Evolutionary conservation across 176 grass and related monocot genomes (phyloP).

Genomic region (Oryza nivara): DNA sequence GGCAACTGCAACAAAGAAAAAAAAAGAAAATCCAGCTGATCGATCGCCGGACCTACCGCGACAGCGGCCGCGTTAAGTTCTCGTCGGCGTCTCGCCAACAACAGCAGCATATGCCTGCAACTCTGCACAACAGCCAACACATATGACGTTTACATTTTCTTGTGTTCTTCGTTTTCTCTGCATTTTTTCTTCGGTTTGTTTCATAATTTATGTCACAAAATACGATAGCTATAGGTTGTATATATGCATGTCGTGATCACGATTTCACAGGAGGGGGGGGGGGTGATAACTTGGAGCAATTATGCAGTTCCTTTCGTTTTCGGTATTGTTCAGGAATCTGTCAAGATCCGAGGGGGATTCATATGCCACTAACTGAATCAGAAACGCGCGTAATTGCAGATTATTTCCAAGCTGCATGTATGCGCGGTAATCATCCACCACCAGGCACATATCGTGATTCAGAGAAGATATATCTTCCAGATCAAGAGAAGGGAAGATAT

Average conservation of each 20-base stretch:
- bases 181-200: not conserved
- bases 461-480: not conserved
- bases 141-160: too few relatives aligned
- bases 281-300: conserved; percentile 7
- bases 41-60: not conserved
- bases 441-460: not conserved
- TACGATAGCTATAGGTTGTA: not conserved
- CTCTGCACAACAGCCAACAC: too few relatives aligned
- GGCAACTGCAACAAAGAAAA: not conserved
- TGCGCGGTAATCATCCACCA: not conserved
- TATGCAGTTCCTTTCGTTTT: conserved; percentile 23
- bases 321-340: not conserved
- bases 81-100: not conserved
- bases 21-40: not conserved
- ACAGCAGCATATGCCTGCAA: too few relatives aligned
- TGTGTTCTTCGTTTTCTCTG: not conserved
- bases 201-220: too few relatives aligned
- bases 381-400: not conserved
- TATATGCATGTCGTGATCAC: not conserved
- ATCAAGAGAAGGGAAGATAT: not conserved
- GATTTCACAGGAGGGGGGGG: rapidly evolving
- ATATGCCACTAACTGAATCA: not conserved
- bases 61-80: not conserved
- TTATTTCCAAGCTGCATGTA: not conserved
- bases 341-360: not conserved